Conservation (phyloP, 306 rosid genomes). For the Dalbergia cultrata region DNA sequence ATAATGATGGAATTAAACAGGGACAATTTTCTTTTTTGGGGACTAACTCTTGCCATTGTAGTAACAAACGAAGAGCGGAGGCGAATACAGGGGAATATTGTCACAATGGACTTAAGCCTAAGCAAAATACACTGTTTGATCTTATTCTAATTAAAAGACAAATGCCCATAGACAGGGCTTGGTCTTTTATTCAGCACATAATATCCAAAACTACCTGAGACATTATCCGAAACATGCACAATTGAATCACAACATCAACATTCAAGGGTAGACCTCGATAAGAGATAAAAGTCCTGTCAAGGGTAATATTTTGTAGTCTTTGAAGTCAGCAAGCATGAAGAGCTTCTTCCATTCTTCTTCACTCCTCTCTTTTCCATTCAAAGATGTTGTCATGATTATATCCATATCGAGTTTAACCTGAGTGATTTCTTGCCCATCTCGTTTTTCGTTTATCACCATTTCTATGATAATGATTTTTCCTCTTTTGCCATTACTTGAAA, state of each 20-base stretch:
- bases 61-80: background rate
- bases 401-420: constrained; percentile 45
- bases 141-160: too few species aligned
- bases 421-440: constrained; percentile 24
- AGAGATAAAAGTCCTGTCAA: constrained; percentile 46
- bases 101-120: too few species aligned
- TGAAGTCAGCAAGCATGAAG: constrained; percentile 49
- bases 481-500: constrained; percentile 32
- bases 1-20: too few species aligned
- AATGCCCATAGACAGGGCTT: too few species aligned
- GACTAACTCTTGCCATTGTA: background rate
- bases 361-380: constrained; percentile 27
- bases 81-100: background rate
- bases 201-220: background rate
- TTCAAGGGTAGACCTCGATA: constrained; percentile 55
- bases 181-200: background rate
- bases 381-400: constrained; percentile 47
- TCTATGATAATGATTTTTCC: constrained; percentile 57
- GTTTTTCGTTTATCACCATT: constrained; percentile 45
- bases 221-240: too few species aligned
- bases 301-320: constrained; percentile 42
- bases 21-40: too few species aligned
- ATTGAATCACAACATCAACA: background rate
- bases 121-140: too few species aligned
- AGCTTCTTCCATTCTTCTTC: constrained; percentile 53